Conservation (phyloP, 2,329 filamentous ascomycete species). For the Colletotrichum sp. region DNA sequence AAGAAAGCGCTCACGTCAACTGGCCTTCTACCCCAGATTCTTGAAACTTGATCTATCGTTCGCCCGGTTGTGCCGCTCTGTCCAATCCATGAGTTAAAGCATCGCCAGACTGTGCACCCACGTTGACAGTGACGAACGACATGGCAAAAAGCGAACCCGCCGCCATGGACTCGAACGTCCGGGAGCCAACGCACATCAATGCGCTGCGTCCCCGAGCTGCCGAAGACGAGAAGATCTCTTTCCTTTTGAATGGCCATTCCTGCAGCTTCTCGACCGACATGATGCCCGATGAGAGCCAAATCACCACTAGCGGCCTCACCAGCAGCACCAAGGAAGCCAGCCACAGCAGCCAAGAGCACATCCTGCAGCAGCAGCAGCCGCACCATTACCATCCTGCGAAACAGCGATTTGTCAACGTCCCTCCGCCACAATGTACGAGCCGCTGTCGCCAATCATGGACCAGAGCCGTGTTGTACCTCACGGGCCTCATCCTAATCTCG, state of each 20-base stretch:
- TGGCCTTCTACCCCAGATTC: conserved; percentile 9
- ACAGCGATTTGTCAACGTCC: background rate
- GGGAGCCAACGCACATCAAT: conserved; percentile 16
- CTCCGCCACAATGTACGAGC: conserved; percentile 1
- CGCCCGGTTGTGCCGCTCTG: conserved; percentile 1
- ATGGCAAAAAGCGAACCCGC: background rate
- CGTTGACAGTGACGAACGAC: background rate
- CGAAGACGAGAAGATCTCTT: background rate
- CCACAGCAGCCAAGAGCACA: background rate
- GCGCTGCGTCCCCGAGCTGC: conserved; percentile 17
- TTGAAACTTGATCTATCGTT: background rate
- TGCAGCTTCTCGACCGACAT: conserved; percentile 19
- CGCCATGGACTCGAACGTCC: conserved; percentile 12
- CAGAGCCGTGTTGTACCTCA: conserved; percentile 14
- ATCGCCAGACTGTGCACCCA: conserved; percentile 13
- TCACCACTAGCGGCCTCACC: background rate
- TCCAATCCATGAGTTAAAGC: conserved; percentile 3
- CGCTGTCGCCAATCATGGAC: conserved; percentile 7
- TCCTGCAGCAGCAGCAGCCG: background rate
- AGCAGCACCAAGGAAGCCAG: background rate
- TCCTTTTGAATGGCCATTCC: conserved; percentile 18
- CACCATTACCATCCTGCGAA: background rate
- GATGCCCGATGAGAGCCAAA: conserved; percentile 13
- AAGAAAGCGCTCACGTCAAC: background rate
- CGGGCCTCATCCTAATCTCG: conserved; percentile 21